These are phyloP conservation scores for Mortierella sp. DNA, from an alignment of 371 early-diverging fungal species.

Conservation along the genomic window DNA sequence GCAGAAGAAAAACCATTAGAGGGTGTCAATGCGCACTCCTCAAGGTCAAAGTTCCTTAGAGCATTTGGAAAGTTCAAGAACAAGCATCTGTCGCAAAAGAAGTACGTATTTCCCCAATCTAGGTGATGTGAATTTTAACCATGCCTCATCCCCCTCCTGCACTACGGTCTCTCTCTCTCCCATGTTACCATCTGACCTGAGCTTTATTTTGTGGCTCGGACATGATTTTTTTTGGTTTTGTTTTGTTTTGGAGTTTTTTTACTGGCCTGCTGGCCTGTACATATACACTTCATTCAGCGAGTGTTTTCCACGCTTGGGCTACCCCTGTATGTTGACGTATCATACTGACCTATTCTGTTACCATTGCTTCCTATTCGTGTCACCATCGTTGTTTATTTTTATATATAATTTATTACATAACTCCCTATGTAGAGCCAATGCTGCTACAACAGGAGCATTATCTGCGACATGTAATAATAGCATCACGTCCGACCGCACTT, in stretches of 20 bases:
- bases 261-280: background rate
- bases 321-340: conserved; percentile 15
- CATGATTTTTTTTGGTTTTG: conserved; percentile 4
- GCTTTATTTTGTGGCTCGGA: conserved; percentile 4
- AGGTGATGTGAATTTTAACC: background rate
- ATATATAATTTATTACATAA: conserved; percentile 8
- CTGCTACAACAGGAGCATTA: conserved; percentile 4
- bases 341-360: conserved; percentile 20
- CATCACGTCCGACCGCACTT: background rate
- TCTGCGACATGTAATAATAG: conserved; percentile 18
- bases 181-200: conserved; percentile 25
- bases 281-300: background rate
- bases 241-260: conserved; percentile 2
- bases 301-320: conserved; percentile 19
- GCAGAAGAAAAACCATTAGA: background rate
- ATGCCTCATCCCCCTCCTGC: background rate
- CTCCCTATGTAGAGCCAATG: conserved; percentile 16
- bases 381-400: conserved; percentile 14
- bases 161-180: conserved; percentile 13
- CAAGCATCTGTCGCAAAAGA: conserved; percentile 27
- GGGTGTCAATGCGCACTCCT: conserved; percentile 10
- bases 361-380: conserved; percentile 32
- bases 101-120: conserved; percentile 8
- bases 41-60: conserved; percentile 27
- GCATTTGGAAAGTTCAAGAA: conserved; percentile 40